Percentiles rank a stretch among this genome's conserved stretches.
Conservation (phyloP, 257 asterid species). For the Nicotiana sylvestris region DNA sequence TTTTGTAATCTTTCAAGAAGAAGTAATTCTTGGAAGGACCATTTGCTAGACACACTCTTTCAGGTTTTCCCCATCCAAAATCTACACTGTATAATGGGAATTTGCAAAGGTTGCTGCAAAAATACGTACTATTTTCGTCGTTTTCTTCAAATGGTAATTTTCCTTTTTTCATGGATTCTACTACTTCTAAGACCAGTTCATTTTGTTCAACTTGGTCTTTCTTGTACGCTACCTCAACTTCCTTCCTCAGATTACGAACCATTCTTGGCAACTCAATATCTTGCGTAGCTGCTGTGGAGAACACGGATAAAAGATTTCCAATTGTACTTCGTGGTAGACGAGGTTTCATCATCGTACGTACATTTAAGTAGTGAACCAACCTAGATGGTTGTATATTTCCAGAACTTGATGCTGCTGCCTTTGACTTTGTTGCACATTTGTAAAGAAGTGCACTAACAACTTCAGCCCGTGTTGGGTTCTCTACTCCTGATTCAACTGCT, state of each 20-base stretch:
- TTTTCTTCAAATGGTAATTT: not conserved
- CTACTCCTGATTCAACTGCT: no score
- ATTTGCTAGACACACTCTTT: not conserved
- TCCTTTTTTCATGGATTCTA: not conserved
- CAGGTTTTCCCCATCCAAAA: constrained; percentile 6
- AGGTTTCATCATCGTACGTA: no score
- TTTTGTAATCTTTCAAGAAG: not conserved
- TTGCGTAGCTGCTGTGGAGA: no score
- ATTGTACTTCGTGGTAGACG: no score
- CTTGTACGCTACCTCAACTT: not conserved
- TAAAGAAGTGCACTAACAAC: no score
- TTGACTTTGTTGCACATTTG: no score
- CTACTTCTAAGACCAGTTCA: not conserved
- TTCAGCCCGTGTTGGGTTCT: no score
- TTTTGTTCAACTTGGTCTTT: not conserved
- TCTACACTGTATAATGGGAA: not conserved
- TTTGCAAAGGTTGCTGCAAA: not conserved
- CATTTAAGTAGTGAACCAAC: no score
- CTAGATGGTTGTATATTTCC: no score
- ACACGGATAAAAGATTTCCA: no score
- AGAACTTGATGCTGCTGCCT: no score
- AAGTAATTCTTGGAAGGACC: not conserved
- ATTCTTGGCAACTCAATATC: not conserved
- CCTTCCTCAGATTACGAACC: not conserved
- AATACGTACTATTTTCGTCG: not conserved